Evolutionary conservation across 257 asterid genomes (phyloP), one percentile per base, ranked within the genome.

Genomic region (Lantana camara): DNA sequence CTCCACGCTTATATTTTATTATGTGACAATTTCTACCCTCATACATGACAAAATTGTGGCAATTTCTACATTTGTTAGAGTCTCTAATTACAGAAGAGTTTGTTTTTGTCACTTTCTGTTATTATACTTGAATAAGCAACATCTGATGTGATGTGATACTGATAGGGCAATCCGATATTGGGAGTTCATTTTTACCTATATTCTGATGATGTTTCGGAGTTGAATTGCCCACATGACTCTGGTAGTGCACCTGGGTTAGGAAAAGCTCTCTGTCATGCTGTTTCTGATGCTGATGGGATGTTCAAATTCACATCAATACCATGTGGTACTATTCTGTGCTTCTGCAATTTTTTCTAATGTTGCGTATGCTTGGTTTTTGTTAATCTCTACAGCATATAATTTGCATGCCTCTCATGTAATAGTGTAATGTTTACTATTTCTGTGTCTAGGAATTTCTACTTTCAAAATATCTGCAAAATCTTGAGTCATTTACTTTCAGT

Each of bases 161-260:
- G 73, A 38, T 80, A 93, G 98, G 98, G 94, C 77, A 93, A 89
- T 75, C 96, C 98, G 67, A 85, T 93, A 70, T 52, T 89, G 85
- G 98, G 98, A 72, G 97, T 93, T 75, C 97, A 89, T 63, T 65
- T 93, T 69, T 93, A 82, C 75, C 86, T 93, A 30, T 87, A 89
- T 77, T 89, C 98, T 3, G 98, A 93, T 70, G 91, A 89, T 79
- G 85, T 83, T 62, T 59, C 50, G 65, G 88, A 85, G 79, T 76
- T 93, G 78, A 80, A 80, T 71, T 93, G 96, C 67, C 95, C 91
- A n/a, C 80, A 73, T 40, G 95, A 76, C 68, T 77, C 89, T 64
- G 88, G 85, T 63, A 77, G 71, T 79, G 91, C 95, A 73, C 95
- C 95, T 65, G 95, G 89, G 56, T 71, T 75, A 54, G 84, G 80